A percentile compares a stretch with the other conserved stretches of the same genome.
Conservation (phyloP, 805 yeast genomes). For the Saccharomyces paradoxus region DNA sequence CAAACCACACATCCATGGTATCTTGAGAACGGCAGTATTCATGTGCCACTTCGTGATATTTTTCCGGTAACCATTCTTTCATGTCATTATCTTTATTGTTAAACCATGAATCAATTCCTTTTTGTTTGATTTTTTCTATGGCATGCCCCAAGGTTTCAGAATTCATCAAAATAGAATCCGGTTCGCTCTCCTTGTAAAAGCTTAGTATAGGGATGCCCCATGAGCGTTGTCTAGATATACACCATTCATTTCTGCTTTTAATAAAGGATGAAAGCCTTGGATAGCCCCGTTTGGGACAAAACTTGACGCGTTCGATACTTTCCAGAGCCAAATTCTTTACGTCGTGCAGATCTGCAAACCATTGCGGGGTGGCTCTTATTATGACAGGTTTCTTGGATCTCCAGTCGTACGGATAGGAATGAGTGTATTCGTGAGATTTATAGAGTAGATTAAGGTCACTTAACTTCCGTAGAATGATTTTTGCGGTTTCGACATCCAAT, state of each 20-base stretch:
- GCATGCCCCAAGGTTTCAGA: conserved; percentile 48
- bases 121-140: conserved; percentile 43
- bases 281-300: conserved; percentile 65
- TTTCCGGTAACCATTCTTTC: conserved; percentile 61
- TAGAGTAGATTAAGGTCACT: conserved; percentile 37
- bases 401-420: conserved; percentile 97
- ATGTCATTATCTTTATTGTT: conserved; percentile 38
- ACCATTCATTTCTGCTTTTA: conserved; percentile 84
- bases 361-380: conserved; percentile 90
- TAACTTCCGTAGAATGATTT: conserved; percentile 38
- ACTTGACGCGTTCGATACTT: conserved; percentile 55
- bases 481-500: conserved; percentile 46
- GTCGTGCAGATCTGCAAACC: conserved; percentile 82
- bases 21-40: conserved; percentile 63
- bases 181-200: conserved; percentile 44
- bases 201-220: conserved; percentile 99
- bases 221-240: conserved; percentile 87
- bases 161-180: conserved; percentile 59
- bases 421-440: conserved; percentile 47
- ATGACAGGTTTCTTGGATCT: conserved; percentile 92
- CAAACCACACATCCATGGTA: conserved; percentile 99
- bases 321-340: conserved; percentile 56
- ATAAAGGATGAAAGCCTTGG: conserved; percentile 68
- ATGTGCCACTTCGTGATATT: conserved; percentile 34
- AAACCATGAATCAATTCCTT: conserved; percentile 83